Evolutionary conservation across 2,329 filamentous ascomycete species (phyloP).

Genomic region (Ophiostoma angusticollis): DNA sequence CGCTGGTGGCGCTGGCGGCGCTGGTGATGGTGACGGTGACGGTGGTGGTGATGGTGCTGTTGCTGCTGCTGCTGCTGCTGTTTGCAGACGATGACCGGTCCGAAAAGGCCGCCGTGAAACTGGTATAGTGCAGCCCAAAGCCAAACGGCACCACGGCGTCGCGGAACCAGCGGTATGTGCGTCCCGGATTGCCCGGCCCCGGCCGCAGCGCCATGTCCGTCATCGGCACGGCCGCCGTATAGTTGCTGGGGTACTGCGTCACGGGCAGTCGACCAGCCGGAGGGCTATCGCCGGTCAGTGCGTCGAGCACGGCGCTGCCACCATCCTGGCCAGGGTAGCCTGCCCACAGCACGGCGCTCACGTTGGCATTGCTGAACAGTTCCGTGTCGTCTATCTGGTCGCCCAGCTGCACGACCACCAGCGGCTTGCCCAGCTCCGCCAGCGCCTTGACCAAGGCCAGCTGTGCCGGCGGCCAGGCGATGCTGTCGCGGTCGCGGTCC

Average conservation of each 20-base stretch:
- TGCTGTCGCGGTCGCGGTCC: constrained; percentile 34
- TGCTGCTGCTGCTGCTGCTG: constrained; percentile 24
- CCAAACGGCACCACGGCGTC: constrained; percentile 40
- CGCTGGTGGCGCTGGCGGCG: too few relatives aligned
- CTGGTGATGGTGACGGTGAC: constrained; percentile 26
- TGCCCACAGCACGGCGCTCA: constrained; percentile 42
- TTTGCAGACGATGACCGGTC: constrained; percentile 11
- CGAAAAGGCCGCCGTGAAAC: constrained; percentile 24
- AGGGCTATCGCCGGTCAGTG: constrained; percentile 36
- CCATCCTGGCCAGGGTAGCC: constrained; percentile 49
- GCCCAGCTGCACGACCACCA: constrained; percentile 38
- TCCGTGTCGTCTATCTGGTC: constrained; percentile 37
- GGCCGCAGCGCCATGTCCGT: constrained; percentile 42
- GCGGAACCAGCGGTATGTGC: constrained; percentile 48
- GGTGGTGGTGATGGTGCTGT: constrained; percentile 7
- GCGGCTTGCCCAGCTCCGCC: constrained; percentile 30
- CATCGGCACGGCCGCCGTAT: constrained; percentile 36
- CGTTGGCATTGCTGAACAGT: constrained; percentile 31
- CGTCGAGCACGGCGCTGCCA: constrained; percentile 39
- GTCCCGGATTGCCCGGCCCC: constrained; percentile 26
- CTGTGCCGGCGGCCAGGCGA: constrained; percentile 41
- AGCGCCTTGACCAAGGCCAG: constrained; percentile 35
- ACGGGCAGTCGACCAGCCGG: constrained; percentile 42
- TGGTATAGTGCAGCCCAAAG: constrained; percentile 45
- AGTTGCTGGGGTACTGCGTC: constrained; percentile 42